Conservation (phyloP, 768 basidiomycete genomes). For the Flagelloscypha sp. region DNA sequence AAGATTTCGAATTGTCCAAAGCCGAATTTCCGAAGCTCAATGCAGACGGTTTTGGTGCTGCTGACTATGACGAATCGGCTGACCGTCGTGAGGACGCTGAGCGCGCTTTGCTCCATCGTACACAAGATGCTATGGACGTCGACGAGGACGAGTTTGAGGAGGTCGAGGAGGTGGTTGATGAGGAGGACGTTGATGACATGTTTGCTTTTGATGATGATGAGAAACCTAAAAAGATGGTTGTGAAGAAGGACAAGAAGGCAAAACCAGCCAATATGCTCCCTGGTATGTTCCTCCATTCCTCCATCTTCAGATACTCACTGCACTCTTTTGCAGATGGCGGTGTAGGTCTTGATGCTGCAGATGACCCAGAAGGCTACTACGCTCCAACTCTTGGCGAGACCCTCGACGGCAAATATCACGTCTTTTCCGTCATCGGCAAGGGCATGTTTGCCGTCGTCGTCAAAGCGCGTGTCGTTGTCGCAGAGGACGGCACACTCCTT, state of each 20-base stretch:
- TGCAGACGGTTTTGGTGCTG: no score
- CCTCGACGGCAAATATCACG: conserved; percentile 61
- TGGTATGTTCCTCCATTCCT: no score
- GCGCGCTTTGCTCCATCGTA: conserved; percentile 31
- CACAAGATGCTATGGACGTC: conserved; percentile 24
- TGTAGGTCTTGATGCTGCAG: conserved; percentile 62
- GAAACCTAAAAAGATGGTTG: conserved; percentile 38
- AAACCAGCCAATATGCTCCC: no score
- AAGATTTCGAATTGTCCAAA: no score
- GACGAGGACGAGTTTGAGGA: conserved; percentile 37
- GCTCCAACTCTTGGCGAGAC: conserved; percentile 66
- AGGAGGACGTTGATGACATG: conserved; percentile 68
- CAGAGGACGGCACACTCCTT: no score
- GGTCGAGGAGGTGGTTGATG: conserved; percentile 43
- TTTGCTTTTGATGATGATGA: conserved; percentile 41
- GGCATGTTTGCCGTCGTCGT: conserved; percentile 78
- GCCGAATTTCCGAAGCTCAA: no score
- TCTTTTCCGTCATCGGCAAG: conserved; percentile 63
- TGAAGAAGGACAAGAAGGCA: conserved; percentile 33
- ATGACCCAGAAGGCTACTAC: conserved; percentile 71
- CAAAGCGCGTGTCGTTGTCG: conserved; percentile 46
- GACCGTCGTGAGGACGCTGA: conserved; percentile 58
- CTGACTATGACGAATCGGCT: conserved; percentile 64
- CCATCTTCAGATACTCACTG: no score
- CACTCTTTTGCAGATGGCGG: no score